phyloP scores from a whole-genome alignment of 176 grass and related monocot genomes.

The Avena insularis region DNA sequence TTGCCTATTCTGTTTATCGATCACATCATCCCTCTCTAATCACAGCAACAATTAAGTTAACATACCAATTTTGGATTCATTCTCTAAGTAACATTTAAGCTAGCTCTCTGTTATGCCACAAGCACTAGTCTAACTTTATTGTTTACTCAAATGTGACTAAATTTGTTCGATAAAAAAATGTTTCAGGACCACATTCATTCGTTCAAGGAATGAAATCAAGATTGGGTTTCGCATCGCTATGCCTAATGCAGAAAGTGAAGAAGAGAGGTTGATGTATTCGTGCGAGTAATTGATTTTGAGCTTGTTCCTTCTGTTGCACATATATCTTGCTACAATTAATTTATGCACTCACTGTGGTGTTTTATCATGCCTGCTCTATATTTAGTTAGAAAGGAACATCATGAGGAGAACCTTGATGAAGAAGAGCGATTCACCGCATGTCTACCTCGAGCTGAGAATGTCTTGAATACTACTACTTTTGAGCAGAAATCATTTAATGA shows the following conservation, averaged over 20 bases:
- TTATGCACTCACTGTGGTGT: neutral
- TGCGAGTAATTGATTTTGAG: neutral
- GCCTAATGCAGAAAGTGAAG: neutral
- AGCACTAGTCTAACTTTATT: neutral
- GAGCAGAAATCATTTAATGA: conserved; percentile 2
- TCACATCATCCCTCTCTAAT: neutral
- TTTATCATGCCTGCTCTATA: neutral
- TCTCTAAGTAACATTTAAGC: neutral
- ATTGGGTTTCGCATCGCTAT: neutral
- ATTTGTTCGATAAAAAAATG: neutral
- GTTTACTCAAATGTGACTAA: neutral
- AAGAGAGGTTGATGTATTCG: neutral
- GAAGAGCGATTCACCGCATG: neutral
- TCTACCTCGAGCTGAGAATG: neutral
- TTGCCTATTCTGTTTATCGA: neutral
- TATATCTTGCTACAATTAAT: neutral
- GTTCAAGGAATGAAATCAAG: neutral
- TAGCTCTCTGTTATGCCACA: neutral
- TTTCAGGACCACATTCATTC: neutral
- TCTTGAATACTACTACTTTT: neutral
- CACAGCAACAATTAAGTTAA: neutral
- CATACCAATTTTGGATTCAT: neutral
- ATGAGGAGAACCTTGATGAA: neutral
- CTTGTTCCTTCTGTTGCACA: neutral
- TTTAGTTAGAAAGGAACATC: neutral